Evolutionary conservation across 2,329 filamentous ascomycete species (phyloP), one percentile per base, ranked within the genome.

Genomic region (Zasmidium cellare): DNA sequence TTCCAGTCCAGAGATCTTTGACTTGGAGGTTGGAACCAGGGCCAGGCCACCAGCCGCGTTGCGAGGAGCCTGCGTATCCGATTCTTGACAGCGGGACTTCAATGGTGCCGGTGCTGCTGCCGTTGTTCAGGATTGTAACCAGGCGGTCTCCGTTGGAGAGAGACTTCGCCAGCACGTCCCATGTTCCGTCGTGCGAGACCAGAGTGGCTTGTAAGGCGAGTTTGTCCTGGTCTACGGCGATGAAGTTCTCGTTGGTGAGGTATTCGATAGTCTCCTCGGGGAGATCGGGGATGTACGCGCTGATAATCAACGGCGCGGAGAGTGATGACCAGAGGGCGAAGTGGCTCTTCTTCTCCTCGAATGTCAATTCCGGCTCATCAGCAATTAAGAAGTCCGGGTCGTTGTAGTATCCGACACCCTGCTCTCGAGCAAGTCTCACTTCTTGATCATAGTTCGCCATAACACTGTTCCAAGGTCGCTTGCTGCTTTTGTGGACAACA

Each of bases 381-480:
- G 48, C 48, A 18, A 51, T 51, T 1, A 51, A 19, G 25, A 51
- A 51, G 25, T 51, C 48, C 9, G 48, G 48, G 18, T 51, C 48
- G 12, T 51, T 51, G 48, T 51, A 51, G 25, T 51, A 51, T 2
- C 48, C 48, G 18, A 31, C 31, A 14, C 23, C 23, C 25, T 51
- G 48, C 18, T 51, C 48, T 16, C 48, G 48, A 16, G 48, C 48
- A 20, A 51, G 20, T 18, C 48, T 25, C 11, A 51, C 48, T 35
- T 51, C 48, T 22, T 51, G 48, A 24, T 51, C 25, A 9, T 51
- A 51, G 25, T 51, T 51, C 2, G 48, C 20, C 48, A 51, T 51
- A 12, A 51, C 48, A 35, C 48, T 51, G 9, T 25, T 18, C 48
- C 48, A 51, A 1, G 48, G 48, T 2, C n/a, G 18, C 25, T 51